Conservation (phyloP, 441 rosid genomes). For the Populus hybrid region DNA sequence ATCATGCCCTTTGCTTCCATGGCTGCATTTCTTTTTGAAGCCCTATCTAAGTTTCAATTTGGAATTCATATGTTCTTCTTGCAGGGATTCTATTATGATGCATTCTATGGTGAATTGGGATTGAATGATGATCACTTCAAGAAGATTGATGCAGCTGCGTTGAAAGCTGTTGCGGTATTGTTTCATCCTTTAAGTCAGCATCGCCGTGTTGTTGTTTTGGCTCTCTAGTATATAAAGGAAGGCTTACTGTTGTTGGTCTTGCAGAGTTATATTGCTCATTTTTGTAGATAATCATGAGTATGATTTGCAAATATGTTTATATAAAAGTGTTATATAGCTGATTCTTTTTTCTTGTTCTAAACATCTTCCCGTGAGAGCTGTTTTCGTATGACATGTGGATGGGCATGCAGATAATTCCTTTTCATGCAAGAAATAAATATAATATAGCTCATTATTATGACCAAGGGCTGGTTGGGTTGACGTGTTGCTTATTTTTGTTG, state of each 20-base stretch:
- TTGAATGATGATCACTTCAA: constrained; percentile 84
- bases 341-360: neutral
- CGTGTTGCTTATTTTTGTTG: neutral
- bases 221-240: neutral
- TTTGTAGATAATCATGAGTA: neutral
- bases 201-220: neutral
- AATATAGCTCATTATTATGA: neutral
- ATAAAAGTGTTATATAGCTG: neutral
- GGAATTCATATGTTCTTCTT: neutral
- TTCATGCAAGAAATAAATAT: neutral
- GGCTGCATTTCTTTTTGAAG: neutral
- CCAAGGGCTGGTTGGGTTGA: neutral
- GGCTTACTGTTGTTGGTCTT: neutral
- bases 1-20: neutral
- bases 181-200: constrained; percentile 11
- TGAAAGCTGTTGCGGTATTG: constrained; percentile 72
- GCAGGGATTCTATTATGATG: constrained; percentile 98
- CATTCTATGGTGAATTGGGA: constrained; percentile 80
- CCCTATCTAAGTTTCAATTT: neutral
- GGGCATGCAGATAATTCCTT: neutral
- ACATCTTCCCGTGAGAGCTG: neutral
- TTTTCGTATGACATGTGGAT: neutral
- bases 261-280: neutral
- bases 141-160: constrained; percentile 64
- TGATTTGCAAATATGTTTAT: neutral